A percentile compares a stretch with the other conserved stretches of the same genome.
These are phyloP conservation scores for Saturnispora halmiae DNA, from an alignment of 805 yeast species.

Conservation along the genomic window DNA sequence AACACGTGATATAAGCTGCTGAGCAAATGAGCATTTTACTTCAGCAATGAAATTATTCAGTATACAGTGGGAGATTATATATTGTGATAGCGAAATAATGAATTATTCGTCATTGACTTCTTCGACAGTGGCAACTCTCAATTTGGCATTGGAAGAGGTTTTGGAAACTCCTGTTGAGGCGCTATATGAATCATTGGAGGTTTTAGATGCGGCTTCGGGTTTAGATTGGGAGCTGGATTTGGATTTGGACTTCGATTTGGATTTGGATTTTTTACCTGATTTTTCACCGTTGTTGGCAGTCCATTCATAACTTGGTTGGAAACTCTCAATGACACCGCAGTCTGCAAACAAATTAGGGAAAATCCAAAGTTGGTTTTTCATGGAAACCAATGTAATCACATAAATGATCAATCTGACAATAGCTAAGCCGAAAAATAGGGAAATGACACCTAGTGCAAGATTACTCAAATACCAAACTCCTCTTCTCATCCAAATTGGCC, in stretches of 20 bases:
- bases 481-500: conserved; percentile 85
- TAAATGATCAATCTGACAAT: conserved; percentile 69
- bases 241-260: too few species aligned
- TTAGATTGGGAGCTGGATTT: too few species aligned
- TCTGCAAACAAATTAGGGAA: conserved; percentile 95
- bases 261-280: conserved; percentile 8
- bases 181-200: too few species aligned
- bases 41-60: too few species aligned
- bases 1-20: too few species aligned
- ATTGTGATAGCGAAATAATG: background rate
- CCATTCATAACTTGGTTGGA: conserved; percentile 83
- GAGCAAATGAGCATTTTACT: background rate
- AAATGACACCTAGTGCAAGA: conserved; percentile 64
- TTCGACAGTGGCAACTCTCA: conserved; percentile 24
- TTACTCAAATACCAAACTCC: conserved; percentile 89
- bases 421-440: conserved; percentile 67
- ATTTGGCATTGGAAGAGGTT: conserved; percentile 1
- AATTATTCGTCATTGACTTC: conserved; percentile 13
- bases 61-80: too few species aligned
- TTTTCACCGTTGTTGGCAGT: conserved; percentile 31
- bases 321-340: conserved; percentile 88
- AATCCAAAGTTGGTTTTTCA: conserved; percentile 81
- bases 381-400: conserved; percentile 44
- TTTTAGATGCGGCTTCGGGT: too few species aligned
- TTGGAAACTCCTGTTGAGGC: conserved; percentile 5